Conservation (phyloP, 169 alveolate species). For the Eimeria necatrix region DNA sequence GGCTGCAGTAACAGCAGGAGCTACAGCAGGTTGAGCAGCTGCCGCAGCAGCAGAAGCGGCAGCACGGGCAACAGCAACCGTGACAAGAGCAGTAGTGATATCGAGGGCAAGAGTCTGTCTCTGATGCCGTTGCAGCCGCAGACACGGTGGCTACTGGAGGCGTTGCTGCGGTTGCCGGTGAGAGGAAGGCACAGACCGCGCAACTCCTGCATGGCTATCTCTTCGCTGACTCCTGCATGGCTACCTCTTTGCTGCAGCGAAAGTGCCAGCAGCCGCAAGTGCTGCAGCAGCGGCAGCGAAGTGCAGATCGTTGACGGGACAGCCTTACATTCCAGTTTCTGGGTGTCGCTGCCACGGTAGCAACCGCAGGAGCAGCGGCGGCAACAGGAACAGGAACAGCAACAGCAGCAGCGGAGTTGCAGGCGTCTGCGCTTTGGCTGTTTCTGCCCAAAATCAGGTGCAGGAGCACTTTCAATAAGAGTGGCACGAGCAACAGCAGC, state of each 20-base stretch:
- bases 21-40: not conserved
- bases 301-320: no score
- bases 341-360: not conserved
- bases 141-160: not conserved
- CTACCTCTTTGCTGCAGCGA: conserved; percentile 13
- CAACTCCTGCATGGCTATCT: not conserved
- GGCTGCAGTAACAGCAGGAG: not conserved
- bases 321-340: not conserved
- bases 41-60: not conserved
- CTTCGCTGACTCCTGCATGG: conserved; percentile 8
- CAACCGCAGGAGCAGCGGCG: conserved; percentile 36
- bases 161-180: conserved; percentile 16
- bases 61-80: not conserved
- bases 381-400: not conserved
- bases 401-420: conserved; percentile 40
- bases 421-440: not conserved
- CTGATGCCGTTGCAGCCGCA: not conserved
- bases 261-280: not conserved
- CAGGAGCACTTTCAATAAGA: not conserved
- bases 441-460: not conserved
- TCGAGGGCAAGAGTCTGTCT: not conserved
- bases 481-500: not conserved
- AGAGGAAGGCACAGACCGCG: not conserved
- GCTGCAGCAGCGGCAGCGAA: not conserved
- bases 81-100: not conserved